phyloP scores from a whole-genome alignment of 371 early-diverging fungal species.

The Fennellomyces sp. region DNA sequence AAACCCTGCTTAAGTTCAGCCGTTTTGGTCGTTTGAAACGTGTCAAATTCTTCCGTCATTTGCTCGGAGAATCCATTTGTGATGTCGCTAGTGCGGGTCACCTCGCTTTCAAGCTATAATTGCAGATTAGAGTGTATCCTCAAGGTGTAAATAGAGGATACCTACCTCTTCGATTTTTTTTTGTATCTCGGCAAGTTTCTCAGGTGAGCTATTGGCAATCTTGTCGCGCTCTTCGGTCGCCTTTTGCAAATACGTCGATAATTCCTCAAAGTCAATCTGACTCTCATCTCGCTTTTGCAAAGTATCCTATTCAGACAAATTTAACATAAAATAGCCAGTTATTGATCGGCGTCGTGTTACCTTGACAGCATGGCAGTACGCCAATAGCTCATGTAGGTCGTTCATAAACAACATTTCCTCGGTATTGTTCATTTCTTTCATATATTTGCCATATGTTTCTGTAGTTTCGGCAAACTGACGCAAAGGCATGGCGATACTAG shows the following conservation, averaged over 20 bases:
- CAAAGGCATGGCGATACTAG: conserved; percentile 77
- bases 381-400: conserved; percentile 84
- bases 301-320: too few relatives aligned
- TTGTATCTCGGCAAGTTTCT: conserved; percentile 3
- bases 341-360: too few relatives aligned
- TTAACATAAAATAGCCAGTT: too few relatives aligned
- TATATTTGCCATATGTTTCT: conserved; percentile 61
- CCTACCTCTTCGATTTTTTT: conserved; percentile 6
- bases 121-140: not conserved
- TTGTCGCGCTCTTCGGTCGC: conserved; percentile 52
- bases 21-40: conserved; percentile 77
- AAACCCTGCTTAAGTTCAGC: conserved; percentile 80
- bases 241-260: conserved; percentile 73
- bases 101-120: conserved; percentile 79
- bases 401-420: conserved; percentile 81
- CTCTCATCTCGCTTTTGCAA: conserved; percentile 88
- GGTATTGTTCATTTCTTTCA: conserved; percentile 62
- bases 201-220: not conserved
- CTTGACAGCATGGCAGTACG: conserved; percentile 87
- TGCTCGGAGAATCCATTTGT: conserved; percentile 77
- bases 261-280: conserved; percentile 90
- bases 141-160: not conserved
- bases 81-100: conserved; percentile 69
- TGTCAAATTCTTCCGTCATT: conserved; percentile 79
- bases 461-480: conserved; percentile 76